Evolutionary conservation across 2,329 filamentous ascomycete species (phyloP).

Genomic region (Emergomyces orientalis): DNA sequence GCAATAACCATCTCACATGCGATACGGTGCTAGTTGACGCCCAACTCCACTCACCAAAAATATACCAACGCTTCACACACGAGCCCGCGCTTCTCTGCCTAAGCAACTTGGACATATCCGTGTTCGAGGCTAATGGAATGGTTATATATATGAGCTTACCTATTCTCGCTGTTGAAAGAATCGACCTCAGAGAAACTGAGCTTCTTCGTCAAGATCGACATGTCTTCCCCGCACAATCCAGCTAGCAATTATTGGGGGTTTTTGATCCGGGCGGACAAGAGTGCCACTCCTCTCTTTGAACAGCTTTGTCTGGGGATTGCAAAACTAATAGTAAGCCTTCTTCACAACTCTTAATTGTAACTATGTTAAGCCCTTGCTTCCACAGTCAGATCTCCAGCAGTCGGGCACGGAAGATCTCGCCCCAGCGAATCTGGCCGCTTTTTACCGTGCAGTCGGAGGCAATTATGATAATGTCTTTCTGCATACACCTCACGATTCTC

Average conservation of each 20-base stretch:
- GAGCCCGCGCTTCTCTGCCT: not conserved
- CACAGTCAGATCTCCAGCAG: slow-evolving; percentile 16
- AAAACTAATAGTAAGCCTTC: slow-evolving; percentile 55
- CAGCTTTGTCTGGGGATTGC: slow-evolving; percentile 60
- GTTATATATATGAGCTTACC: slow-evolving; percentile 2
- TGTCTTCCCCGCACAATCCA: slow-evolving; percentile 18
- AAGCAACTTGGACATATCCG: not conserved
- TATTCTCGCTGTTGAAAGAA: not conserved
- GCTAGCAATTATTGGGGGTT: slow-evolving; percentile 45
- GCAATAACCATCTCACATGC: not conserved
- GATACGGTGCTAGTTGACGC: not conserved
- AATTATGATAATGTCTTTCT: slow-evolving; percentile 75
- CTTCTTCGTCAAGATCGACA: not conserved
- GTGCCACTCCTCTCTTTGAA: slow-evolving; percentile 56
- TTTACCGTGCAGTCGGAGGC: slow-evolving; percentile 65
- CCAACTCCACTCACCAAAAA: not conserved
- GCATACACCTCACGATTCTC: slow-evolving; percentile 58
- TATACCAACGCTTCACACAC: not conserved
- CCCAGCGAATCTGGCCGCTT: slow-evolving; percentile 62
- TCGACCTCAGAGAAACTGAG: not conserved
- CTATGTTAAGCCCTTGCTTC: slow-evolving; percentile 2
- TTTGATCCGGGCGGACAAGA: slow-evolving; percentile 59
- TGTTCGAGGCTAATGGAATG: slow-evolving; percentile 2
- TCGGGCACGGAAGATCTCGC: slow-evolving; percentile 36
- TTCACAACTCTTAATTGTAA: slow-evolving; percentile 3